Evolutionary conservation across 208 protist species (phyloP).

Genomic region (Trypanosoma brucei): DNA sequence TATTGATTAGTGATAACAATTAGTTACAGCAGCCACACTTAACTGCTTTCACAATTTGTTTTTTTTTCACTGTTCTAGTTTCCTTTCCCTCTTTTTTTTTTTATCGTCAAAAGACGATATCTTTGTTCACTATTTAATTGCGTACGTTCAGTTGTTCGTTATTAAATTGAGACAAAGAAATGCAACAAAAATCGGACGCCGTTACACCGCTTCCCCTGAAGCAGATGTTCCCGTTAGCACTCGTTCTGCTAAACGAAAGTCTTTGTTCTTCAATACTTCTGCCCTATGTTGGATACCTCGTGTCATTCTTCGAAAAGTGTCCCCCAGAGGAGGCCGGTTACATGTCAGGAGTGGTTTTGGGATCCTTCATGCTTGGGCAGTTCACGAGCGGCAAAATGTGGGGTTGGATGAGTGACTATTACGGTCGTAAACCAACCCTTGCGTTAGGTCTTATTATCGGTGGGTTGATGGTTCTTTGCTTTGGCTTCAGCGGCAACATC

Average conservation of each 20-base stretch:
- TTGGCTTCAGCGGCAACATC: constrained; percentile 55
- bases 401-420: constrained; percentile 63
- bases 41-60: too few species aligned
- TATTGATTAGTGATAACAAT: too few species aligned
- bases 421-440: constrained; percentile 46
- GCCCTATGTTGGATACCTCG: constrained; percentile 50
- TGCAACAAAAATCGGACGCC: background rate
- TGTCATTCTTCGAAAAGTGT: constrained; percentile 35
- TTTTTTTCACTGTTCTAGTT: too few species aligned
- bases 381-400: constrained; percentile 45
- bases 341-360: constrained; percentile 39
- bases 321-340: constrained; percentile 52
- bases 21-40: too few species aligned
- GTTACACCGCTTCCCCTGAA: constrained; percentile 44
- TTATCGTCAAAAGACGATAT: too few species aligned
- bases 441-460: constrained; percentile 48
- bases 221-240: constrained; percentile 51
- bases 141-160: too few species aligned
- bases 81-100: too few species aligned
- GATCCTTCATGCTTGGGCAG: constrained; percentile 58
- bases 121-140: too few species aligned
- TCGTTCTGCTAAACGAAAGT: constrained; percentile 63
- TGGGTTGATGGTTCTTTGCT: constrained; percentile 58
- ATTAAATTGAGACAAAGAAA: background rate
- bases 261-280: constrained; percentile 53